phyloP scores from a whole-genome alignment of 2,329 filamentous ascomycete genomes.

The Orbilia ellipsospora region DNA sequence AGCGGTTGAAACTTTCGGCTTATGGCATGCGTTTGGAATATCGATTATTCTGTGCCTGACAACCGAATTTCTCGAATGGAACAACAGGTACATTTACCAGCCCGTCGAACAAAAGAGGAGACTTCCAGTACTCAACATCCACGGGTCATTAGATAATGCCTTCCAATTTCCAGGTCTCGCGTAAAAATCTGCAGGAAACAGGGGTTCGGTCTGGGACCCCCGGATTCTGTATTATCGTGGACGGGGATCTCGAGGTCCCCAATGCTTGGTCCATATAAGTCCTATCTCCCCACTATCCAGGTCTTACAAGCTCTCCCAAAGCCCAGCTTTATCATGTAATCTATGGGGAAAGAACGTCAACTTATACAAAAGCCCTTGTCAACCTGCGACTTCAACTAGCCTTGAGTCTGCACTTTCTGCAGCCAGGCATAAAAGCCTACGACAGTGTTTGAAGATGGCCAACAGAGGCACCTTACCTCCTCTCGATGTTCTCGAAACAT shows the following conservation, averaged over 20 bases:
- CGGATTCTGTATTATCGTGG: constrained; percentile 36
- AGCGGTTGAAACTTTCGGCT: constrained; percentile 33
- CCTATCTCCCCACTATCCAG: constrained; percentile 41
- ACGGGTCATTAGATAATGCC: constrained; percentile 13
- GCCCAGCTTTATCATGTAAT: constrained; percentile 18
- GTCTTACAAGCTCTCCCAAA: constrained; percentile 26
- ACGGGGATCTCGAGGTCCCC: constrained; percentile 20
- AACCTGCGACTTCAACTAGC: constrained; percentile 23
- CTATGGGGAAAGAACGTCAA: constrained; percentile 13
- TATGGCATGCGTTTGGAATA: constrained; percentile 1
- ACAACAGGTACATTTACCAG: too few relatives aligned
- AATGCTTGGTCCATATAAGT: constrained; percentile 44
- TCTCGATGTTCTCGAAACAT: constrained; percentile 61
- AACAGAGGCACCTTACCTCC: constrained; percentile 59
- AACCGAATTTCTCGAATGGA: too few relatives aligned
- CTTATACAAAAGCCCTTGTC: constrained; percentile 19
- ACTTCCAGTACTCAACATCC: constrained; percentile 9
- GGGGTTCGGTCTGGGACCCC: constrained; percentile 24
- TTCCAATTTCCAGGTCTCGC: constrained; percentile 32
- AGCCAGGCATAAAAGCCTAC: constrained; percentile 25
- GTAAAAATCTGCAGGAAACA: constrained; percentile 34
- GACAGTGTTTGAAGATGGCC: constrained; percentile 36
- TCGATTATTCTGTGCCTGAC: too few relatives aligned
- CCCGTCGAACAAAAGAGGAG: constrained; percentile 9
- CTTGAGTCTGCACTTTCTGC: constrained; percentile 46